Evolutionary conservation across 2,329 filamentous ascomycete genomes (phyloP).

Genomic region (Talaromyces verruculosus): DNA sequence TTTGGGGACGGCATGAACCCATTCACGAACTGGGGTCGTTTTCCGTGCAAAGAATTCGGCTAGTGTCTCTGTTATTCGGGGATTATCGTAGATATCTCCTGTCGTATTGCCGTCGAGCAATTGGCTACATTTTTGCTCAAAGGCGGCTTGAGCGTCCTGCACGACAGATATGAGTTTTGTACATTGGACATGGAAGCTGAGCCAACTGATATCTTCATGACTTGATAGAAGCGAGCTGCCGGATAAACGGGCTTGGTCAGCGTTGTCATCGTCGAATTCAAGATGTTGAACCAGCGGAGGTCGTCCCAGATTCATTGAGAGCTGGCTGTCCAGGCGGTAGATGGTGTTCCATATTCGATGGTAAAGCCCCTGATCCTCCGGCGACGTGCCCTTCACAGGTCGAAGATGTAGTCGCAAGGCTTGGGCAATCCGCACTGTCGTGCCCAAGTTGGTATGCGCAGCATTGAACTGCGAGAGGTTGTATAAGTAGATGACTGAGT

Average conservation of each 20-base stretch:
- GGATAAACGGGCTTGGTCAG: neutral
- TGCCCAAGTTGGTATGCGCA: slow-evolving; percentile 40
- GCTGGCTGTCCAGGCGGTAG: slow-evolving; percentile 49
- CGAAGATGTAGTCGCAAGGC: slow-evolving; percentile 50
- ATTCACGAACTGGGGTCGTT: slow-evolving; percentile 28
- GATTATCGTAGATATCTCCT: neutral
- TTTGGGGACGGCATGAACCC: slow-evolving; percentile 36
- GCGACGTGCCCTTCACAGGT: slow-evolving; percentile 34
- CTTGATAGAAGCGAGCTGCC: slow-evolving; percentile 31
- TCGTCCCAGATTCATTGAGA: slow-evolving; percentile 48
- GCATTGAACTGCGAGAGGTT: slow-evolving; percentile 49
- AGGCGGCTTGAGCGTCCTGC: slow-evolving; percentile 36
- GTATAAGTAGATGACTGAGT: slow-evolving; percentile 46
- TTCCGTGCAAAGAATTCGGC: slow-evolving; percentile 31
- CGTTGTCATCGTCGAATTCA: slow-evolving; percentile 29
- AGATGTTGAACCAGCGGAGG: slow-evolving; percentile 39
- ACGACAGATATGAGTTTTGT: slow-evolving; percentile 36
- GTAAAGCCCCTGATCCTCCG: slow-evolving; percentile 40
- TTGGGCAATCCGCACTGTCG: slow-evolving; percentile 45
- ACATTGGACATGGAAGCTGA: slow-evolving; percentile 38
- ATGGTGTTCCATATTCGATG: slow-evolving; percentile 54
- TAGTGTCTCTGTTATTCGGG: neutral
- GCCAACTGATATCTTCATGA: slow-evolving; percentile 39
- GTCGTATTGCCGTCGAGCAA: neutral
- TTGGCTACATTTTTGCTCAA: slow-evolving; percentile 21